Percentiles rank a stretch among this genome's conserved stretches.
Evolutionary conservation across 2,329 filamentous ascomycete genomes (phyloP).

Genomic region (Xylariaceae sp.): DNA sequence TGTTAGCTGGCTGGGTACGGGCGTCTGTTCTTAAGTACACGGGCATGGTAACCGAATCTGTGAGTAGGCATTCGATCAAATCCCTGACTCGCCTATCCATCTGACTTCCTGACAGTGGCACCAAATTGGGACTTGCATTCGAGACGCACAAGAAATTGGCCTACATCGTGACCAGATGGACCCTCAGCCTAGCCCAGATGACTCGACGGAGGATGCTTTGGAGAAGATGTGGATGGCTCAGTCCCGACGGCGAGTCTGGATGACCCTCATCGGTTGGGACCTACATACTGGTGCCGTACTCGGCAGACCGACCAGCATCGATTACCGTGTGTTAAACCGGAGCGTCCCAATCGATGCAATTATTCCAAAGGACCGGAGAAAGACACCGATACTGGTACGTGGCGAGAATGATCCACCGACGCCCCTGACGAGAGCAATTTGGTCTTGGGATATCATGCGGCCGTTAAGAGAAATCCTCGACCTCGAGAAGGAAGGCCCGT

Average conservation of each 20-base stretch:
- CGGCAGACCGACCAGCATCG: slow-evolving; percentile 59
- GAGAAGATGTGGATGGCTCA: slow-evolving; percentile 63
- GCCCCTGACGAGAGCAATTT: slow-evolving; percentile 56
- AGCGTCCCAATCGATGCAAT: slow-evolving; percentile 57
- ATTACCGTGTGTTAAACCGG: slow-evolving; percentile 50
- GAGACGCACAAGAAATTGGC: slow-evolving; percentile 65
- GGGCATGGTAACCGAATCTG: slow-evolving; percentile 60
- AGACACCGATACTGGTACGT: slow-evolving; percentile 51
- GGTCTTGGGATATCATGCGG: slow-evolving; percentile 51
- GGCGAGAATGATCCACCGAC: slow-evolving; percentile 58
- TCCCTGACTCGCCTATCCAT: not conserved
- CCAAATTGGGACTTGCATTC: slow-evolving; percentile 57
- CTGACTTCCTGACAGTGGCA: slow-evolving; percentile 50
- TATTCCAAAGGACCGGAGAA: slow-evolving; percentile 50
- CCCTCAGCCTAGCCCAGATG: slow-evolving; percentile 50
- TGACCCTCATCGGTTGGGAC: slow-evolving; percentile 58
- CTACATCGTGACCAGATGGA: slow-evolving; percentile 58
- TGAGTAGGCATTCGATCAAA: slow-evolving; percentile 34
- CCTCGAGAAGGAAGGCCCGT: slow-evolving; percentile 59
- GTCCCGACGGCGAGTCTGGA: slow-evolving; percentile 58
- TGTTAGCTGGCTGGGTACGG: slow-evolving; percentile 60
- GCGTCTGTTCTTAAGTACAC: slow-evolving; percentile 61
- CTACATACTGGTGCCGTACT: slow-evolving; percentile 56
- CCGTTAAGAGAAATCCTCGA: slow-evolving; percentile 57
- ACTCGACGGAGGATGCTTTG: slow-evolving; percentile 50